Percentiles rank a stretch among this genome's conserved stretches.
Conservation (phyloP, 768 basidiomycete genomes). For the Tylopilus subfusipes region DNA sequence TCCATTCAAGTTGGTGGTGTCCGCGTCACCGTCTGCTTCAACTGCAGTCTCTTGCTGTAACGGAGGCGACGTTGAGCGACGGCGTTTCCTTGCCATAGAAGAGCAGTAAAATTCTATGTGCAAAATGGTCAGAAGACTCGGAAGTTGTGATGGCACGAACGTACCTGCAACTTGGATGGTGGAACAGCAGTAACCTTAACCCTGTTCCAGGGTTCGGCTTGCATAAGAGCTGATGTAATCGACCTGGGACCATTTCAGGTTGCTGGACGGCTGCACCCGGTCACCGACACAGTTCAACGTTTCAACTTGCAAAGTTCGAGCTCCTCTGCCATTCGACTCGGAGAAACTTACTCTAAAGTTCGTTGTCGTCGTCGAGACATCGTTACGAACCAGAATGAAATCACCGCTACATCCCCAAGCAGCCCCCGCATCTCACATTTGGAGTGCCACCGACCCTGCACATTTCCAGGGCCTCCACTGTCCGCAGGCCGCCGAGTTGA, state of each 20-base stretch:
- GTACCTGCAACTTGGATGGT: neutral
- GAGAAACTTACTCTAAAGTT: neutral
- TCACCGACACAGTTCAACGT: neutral
- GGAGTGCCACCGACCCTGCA: neutral
- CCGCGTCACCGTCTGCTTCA: neutral
- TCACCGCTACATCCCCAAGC: neutral
- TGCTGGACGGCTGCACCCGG: too few species aligned
- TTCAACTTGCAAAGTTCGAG: neutral
- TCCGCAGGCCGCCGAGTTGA: neutral
- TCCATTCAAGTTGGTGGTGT: neutral
- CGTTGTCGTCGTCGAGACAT: neutral
- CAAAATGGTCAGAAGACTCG: neutral
- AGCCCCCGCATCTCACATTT: neutral
- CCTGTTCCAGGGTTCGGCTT: neutral
- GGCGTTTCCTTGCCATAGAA: conserved; percentile 13
- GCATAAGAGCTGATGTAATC: conserved; percentile 9
- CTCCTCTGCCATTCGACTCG: neutral
- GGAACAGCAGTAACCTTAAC: neutral
- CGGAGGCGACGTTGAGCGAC: conserved; percentile 7
- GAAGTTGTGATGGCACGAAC: neutral
- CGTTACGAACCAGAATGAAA: neutral
- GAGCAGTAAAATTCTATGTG: neutral
- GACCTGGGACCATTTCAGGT: too few species aligned
- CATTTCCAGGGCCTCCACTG: neutral
- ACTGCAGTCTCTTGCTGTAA: neutral